phyloP scores from a whole-genome alignment of 495 filamentous ascomycete species.

The Hypoxylon lienhwacheense region DNA sequence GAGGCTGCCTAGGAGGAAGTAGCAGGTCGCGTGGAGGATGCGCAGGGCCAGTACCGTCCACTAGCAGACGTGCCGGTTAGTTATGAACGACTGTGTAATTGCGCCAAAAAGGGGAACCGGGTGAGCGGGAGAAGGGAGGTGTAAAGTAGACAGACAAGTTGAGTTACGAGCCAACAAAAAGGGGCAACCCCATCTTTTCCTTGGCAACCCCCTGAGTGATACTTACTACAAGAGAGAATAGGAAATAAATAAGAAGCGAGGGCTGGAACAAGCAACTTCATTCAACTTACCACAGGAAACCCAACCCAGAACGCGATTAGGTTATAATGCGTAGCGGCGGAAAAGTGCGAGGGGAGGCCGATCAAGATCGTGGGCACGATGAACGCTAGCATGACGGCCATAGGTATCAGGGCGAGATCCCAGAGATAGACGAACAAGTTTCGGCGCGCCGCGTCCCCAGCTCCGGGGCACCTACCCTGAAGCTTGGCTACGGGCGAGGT shows the following conservation, averaged over 20 bases:
- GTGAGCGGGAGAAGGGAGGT: not conserved
- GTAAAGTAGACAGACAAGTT: not conserved
- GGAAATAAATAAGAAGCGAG: not conserved
- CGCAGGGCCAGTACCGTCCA: conserved; percentile 45
- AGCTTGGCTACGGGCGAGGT: conserved; percentile 53
- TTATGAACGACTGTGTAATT: not conserved
- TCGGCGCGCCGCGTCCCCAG: conserved; percentile 46
- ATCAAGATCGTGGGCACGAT: conserved; percentile 55
- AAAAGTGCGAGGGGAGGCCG: conserved; percentile 53
- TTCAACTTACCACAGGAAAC: conserved; percentile 51
- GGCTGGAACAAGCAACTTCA: not conserved
- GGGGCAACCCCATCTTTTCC: too few relatives aligned
- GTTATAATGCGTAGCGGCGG: conserved; percentile 55
- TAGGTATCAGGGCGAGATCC: conserved; percentile 52
- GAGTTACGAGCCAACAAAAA: not conserved
- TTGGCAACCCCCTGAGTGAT: too few relatives aligned
- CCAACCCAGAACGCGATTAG: conserved; percentile 63
- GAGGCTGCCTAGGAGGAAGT: conserved; percentile 30
- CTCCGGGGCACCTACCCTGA: conserved; percentile 20
- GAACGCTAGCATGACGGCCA: conserved; percentile 53
- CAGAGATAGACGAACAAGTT: conserved; percentile 50
- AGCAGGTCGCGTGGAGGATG: conserved; percentile 38
- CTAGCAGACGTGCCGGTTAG: conserved; percentile 5
- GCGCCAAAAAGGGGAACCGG: not conserved
- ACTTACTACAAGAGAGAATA: not conserved